Conservation (phyloP, 192 early-diverging fungal species). For the Coemansia sp. region DNA sequence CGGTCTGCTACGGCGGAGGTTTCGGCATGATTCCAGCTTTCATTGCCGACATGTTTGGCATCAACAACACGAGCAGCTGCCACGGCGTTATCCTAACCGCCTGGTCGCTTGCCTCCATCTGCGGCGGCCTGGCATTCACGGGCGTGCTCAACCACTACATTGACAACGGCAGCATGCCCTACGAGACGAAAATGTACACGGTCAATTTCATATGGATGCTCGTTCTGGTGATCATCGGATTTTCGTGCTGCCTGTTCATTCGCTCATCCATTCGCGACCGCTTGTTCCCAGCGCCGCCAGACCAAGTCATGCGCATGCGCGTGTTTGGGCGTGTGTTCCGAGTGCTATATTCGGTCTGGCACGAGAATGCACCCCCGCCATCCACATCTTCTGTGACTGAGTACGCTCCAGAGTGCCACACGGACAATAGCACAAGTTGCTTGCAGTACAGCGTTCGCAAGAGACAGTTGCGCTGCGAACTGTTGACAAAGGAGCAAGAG, state of each 20-base stretch:
- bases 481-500: slow-evolving; percentile 42
- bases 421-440: slow-evolving; percentile 6
- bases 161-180: slow-evolving; percentile 48
- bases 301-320: slow-evolving; percentile 66
- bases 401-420: neutral
- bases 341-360: slow-evolving; percentile 26
- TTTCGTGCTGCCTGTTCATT: slow-evolving; percentile 62
- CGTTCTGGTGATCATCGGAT: slow-evolving; percentile 57
- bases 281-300: slow-evolving; percentile 60
- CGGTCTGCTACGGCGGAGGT: slow-evolving; percentile 74
- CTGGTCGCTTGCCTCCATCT: slow-evolving; percentile 72
- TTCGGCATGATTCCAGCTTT: slow-evolving; percentile 79
- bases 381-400: neutral
- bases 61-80: slow-evolving; percentile 73
- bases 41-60: slow-evolving; percentile 76
- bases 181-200: slow-evolving; percentile 52
- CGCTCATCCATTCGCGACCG: slow-evolving; percentile 72
- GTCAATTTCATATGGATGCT: slow-evolving; percentile 78
- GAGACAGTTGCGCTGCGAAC: slow-evolving; percentile 30
- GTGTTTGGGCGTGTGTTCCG: slow-evolving; percentile 65
- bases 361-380: neutral
- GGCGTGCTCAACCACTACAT: slow-evolving; percentile 60
- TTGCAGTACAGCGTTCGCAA: neutral
- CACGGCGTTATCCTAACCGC: slow-evolving; percentile 79
- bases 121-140: slow-evolving; percentile 72